phyloP scores from a whole-genome alignment of 148 eudicot genomes.

The Suaeda aralocaspica region DNA sequence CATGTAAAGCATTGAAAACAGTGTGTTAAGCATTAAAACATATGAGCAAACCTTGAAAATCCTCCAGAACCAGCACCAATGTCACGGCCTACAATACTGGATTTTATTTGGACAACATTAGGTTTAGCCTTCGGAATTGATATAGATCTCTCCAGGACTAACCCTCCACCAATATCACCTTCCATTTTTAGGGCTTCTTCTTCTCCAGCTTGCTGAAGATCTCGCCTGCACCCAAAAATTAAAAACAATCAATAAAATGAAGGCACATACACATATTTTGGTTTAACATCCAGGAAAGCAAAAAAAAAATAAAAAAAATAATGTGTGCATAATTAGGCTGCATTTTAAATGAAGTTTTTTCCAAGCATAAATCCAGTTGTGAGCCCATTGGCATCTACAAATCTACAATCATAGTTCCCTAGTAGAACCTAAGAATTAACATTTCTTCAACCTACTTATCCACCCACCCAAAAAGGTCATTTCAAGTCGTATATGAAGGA shows the following conservation, averaged over 20 bases:
- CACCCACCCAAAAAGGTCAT: not conserved
- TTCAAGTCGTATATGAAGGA: not conserved
- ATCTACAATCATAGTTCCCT: not conserved
- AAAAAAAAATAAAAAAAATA: not conserved
- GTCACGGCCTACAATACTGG: slow-evolving; percentile 68
- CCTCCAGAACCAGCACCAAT: slow-evolving; percentile 99
- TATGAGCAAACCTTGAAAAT: slow-evolving; percentile 68
- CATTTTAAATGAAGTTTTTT: not conserved
- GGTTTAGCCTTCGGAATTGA: slow-evolving; percentile 47
- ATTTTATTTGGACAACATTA: slow-evolving; percentile 51
- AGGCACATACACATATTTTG: not conserved
- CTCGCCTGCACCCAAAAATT: slow-evolving; percentile 44
- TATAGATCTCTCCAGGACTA: slow-evolving; percentile 56
- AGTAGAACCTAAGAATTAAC: not conserved
- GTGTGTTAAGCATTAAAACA: not conserved
- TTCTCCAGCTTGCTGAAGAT: slow-evolving; percentile 90
- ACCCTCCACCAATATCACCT: slow-evolving; percentile 92
- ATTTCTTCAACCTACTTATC: not conserved
- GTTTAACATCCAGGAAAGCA: not conserved
- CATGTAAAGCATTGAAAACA: too few relatives aligned
- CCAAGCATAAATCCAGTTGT: slow-evolving; percentile 4
- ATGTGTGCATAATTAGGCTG: too few relatives aligned
- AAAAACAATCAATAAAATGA: not conserved
- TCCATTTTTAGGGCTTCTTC: slow-evolving; percentile 67
- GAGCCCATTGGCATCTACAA: not conserved